Base-by-base conservation (phyloP, 768 basidiomycete species). In the Xerocomellus dryophilus region DNA sequence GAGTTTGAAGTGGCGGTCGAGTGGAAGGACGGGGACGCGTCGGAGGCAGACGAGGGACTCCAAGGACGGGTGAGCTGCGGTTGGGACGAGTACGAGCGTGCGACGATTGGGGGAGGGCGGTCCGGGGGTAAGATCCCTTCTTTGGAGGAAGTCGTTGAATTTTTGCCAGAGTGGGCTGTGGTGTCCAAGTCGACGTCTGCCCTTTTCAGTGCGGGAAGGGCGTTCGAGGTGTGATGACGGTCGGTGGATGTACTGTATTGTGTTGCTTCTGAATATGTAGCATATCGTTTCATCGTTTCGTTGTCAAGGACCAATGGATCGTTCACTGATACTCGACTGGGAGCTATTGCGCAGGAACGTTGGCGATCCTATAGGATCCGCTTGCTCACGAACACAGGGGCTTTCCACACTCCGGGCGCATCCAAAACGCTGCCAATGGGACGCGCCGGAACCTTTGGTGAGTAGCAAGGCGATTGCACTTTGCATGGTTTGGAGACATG, bases 71-170 rank as follows among this genome's bases (percentile, higher is more conserved):
- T 83, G 20, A 80, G 78, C 17, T 86, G 85, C 56, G 79, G 81
- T 50, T 88, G 85, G 82, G 79, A 76, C n/a, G 86, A 89, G 62
- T 83, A 84, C 59, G 79, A 81, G 67, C 80, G 80, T 60, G 82
- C 66, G 40, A 78, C 75, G 57, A 65, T 81, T 12, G 82, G 81
- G 39, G 72, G 76, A 56, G 74, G 75, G 17, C 17, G 56, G 15
- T 59, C 60, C 41, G 65, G 64, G 18, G 76, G 69, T 29, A 78
- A 74, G 70, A 86, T 90, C 18, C 87, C 88, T 5, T 86, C 87
- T 3, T 73, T 81, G 43, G 86, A 89, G 64, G 88, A 90, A 63
- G 77, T 81, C 25, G 63, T 88, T 7, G 63, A 67, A 7, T 86
- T 85, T 66, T 66, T 88, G 53, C 88, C 88, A 18, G 71, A 77